phyloP scores from a whole-genome alignment of 495 filamentous ascomycete species.

The Penicillium ucsense region DNA sequence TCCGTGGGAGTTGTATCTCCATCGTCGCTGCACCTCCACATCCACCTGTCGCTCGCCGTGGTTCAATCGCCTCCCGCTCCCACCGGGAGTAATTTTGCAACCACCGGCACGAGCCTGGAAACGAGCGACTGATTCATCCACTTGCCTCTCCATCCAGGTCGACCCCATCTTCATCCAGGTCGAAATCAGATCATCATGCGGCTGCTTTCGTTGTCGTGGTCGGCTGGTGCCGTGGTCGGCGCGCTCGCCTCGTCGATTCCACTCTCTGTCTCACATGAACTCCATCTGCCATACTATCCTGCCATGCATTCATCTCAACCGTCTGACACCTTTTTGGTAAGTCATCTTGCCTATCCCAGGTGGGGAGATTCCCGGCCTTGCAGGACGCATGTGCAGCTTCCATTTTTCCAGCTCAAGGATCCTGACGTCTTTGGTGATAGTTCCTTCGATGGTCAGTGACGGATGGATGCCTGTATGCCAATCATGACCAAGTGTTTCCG shows the following conservation, averaged over 20 bases:
- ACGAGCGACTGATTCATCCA: no score
- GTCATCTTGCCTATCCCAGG: background rate
- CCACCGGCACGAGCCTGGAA: no score
- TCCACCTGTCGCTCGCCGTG: background rate
- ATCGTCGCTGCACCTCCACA: background rate
- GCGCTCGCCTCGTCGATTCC: conserved; percentile 11
- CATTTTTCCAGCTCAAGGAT: no score
- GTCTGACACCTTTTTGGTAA: conserved; percentile 16
- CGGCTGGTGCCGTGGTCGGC: conserved; percentile 6
- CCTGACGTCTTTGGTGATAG: conserved; percentile 4
- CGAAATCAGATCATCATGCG: conserved; percentile 8
- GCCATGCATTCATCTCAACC: conserved; percentile 9
- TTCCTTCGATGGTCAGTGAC: conserved; percentile 30
- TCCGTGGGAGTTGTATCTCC: background rate
- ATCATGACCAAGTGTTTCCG: conserved; percentile 36
- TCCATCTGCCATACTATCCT: conserved; percentile 17
- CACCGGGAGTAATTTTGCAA: no score
- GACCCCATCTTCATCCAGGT: background rate
- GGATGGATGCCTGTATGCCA: conserved; percentile 33
- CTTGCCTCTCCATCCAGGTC: no score
- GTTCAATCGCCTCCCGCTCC: no score
- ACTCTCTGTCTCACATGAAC: conserved; percentile 10
- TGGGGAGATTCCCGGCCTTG: no score
- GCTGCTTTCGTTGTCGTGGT: conserved; percentile 6
- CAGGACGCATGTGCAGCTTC: no score